Evolutionary conservation across 257 asterid genomes (phyloP), one percentile per base, ranked within the genome.

Genomic region (Linaria vulgaris): DNA sequence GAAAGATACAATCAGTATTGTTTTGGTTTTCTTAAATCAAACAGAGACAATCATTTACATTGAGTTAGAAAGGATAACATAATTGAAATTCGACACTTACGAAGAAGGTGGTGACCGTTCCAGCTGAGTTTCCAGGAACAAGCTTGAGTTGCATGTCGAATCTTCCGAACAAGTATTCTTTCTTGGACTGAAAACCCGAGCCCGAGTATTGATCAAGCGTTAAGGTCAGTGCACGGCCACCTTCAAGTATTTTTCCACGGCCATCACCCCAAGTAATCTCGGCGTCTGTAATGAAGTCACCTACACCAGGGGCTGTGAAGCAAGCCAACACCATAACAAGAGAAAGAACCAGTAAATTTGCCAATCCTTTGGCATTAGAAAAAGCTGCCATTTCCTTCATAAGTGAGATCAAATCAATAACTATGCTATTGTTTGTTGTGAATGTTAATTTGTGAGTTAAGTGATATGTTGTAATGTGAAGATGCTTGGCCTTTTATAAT

Each of bases 21-120:
- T 8, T 43, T 43, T 1, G 12, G n/a, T 43, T 12, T 13, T 43
- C 16, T 12, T n/a, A n/a, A n/a, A 12, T 13, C 2, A 10, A 17
- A 15, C n/a, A 43, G 1, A 15, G 17, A 43, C 2, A 9, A 43
- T 43, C 14, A 41, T 9, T 4, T 1, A 41, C 46, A 41, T 13
- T 9, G 12, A 41, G 15, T 9, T 13, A 43, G 6, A 43, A 9
- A n/a, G 1, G 49, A 21, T 37, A 38, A 22, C n/a, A n/a, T n/a
- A n/a, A n/a, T n/a, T n/a, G 7, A 12, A 8, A 4, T 2, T 41
- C 65, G 39, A 6, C 22, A 19, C 76, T 61, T n/a, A 75, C 81
- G 47, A 75, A 72, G 53, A 72, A 79, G 3, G 84, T 79, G 66
- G 84, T 79, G 70, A 79, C 81, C 6, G 81, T 72, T 44, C 84